Evolutionary conservation across 495 filamentous ascomycete genomes (phyloP).

Genomic region (Penicillium tannophilum): DNA sequence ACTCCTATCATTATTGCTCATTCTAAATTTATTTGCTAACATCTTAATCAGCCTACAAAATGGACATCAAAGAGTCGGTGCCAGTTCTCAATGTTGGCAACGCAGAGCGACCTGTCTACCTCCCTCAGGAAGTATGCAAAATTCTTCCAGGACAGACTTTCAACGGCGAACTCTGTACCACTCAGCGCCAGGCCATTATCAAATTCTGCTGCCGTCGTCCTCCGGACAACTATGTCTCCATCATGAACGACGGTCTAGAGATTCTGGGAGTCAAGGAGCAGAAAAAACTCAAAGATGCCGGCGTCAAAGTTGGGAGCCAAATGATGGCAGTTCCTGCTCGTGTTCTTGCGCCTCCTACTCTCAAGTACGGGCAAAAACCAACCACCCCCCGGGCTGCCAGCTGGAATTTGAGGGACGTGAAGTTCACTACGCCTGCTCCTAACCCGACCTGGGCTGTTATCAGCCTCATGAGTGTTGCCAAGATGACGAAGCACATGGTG

Average conservation of each 20-base stretch:
- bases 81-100: constrained; percentile 73
- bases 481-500: background rate
- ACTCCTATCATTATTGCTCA: background rate
- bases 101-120: constrained; percentile 52
- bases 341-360: constrained; percentile 15
- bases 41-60: constrained; percentile 17
- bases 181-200: constrained; percentile 63
- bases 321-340: constrained; percentile 27
- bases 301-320: constrained; percentile 2
- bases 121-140: constrained; percentile 62
- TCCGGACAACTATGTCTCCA: constrained; percentile 60
- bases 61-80: background rate
- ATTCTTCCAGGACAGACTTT: constrained; percentile 64
- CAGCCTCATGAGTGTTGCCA: background rate
- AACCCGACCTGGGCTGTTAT: background rate
- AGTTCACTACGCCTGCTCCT: constrained; percentile 10
- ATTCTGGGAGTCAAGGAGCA: constrained; percentile 46
- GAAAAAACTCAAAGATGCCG: background rate
- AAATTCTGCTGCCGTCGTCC: constrained; percentile 65
- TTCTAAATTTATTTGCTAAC: background rate
- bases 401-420: constrained; percentile 23
- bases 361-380: constrained; percentile 16
- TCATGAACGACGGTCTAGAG: constrained; percentile 52
- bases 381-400: constrained; percentile 7
- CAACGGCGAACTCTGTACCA: constrained; percentile 47